Base-by-base conservation (phyloP, 176 grass and related monocot species). In the Cocos nucifera region DNA sequence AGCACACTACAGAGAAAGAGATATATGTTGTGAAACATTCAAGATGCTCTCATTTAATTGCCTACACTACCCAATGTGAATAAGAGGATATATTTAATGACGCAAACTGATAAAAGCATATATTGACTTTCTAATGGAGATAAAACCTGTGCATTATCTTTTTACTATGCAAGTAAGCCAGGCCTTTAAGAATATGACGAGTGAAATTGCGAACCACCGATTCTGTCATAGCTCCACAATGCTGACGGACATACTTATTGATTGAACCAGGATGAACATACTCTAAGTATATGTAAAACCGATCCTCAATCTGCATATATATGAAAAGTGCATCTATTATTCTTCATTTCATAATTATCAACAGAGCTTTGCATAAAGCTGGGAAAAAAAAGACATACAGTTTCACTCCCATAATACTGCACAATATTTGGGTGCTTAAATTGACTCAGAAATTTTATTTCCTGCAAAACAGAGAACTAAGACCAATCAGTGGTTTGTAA, bases 211-310 rank as follows among this genome's bases (percentile, higher is more conserved):
- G 84, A 55, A 93, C 76, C 14, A 98, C 79, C 69, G 94, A 93
- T 75, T 98, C 94, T 54, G 87, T 92, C 70, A 93, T 83, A 77
- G 81, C 85, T 78, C 87, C 93, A 76, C 65, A 86, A 78, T 89
- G 84, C 51, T 89, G 81, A 49, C 75, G 77, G 25, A 98, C 88
- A 80, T 89, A 98, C 66, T 93, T 98, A 73, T 91, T 88, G 32
- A 98, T 92, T 16, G 94, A 93, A 76, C 94, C 94, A 18, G 94
- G 94, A 83, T 98, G 94, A 53, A 98, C 88, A 54, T 93, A 98
- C 56, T 98, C 94, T 50, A 98, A 67, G 60, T 89, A 98, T 80
- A 98, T 98, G 77, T 93, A 98, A 66, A 98, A 92, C 61, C 77
- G 78, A 56, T 98, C 85, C 71, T 79, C 94, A 59, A 73, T 74